These are phyloP conservation scores for Vaccinium darrowii DNA, from an alignment of 148 eudicot species.

Conservation along the genomic window DNA sequence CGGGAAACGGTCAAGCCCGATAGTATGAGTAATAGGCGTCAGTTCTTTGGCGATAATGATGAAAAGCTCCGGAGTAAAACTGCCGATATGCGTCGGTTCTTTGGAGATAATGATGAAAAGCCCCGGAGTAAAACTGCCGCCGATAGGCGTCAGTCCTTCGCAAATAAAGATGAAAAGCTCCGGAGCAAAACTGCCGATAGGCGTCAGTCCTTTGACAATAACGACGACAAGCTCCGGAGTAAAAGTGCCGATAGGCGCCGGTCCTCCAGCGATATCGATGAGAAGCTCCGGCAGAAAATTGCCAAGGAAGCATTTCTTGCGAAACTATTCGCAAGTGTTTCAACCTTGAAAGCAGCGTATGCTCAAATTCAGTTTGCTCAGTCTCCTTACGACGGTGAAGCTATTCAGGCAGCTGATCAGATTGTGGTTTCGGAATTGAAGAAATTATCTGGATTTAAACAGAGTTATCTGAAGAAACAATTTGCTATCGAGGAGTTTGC, in stretches of 20 bases:
- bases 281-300: conserved; percentile 32
- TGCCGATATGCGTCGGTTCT: background rate
- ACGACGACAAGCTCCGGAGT: conserved; percentile 40
- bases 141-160: conserved; percentile 7
- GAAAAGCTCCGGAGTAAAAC: conserved; percentile 36
- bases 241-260: conserved; percentile 16
- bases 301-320: conserved; percentile 74
- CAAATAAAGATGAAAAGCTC: conserved; percentile 41
- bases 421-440: conserved; percentile 67
- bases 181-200: conserved; percentile 20
- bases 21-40: background rate
- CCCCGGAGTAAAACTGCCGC: conserved; percentile 30
- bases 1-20: conserved; percentile 30
- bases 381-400: conserved; percentile 77
- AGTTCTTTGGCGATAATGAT: conserved; percentile 31
- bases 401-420: conserved; percentile 72
- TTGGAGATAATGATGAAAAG: conserved; percentile 42
- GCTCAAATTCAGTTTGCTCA: conserved; percentile 78
- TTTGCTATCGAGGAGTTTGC: conserved; percentile 36
- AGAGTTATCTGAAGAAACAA: conserved; percentile 61
- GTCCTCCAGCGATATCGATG: conserved; percentile 33
- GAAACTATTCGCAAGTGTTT: conserved; percentile 67
- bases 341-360: conserved; percentile 80
- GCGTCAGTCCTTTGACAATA: conserved; percentile 21
- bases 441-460: conserved; percentile 65